These are phyloP conservation scores for Zoysia japonica DNA, from an alignment of 176 grass and related monocot genomes.

Conservation along the genomic window DNA sequence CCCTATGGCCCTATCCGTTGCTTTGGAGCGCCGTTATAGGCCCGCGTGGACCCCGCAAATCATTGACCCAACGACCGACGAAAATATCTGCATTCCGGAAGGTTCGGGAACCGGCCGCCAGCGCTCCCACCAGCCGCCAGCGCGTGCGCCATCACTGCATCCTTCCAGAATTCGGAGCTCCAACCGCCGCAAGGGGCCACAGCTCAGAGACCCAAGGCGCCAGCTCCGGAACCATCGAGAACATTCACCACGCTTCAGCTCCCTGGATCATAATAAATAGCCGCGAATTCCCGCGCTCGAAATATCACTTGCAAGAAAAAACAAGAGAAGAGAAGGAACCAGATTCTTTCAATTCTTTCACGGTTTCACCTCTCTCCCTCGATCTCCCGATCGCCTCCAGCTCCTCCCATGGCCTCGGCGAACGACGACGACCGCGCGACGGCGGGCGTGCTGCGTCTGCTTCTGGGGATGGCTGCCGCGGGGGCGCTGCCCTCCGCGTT, in stretches of 20 bases:
- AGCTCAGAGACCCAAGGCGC: slow-evolving; percentile 27
- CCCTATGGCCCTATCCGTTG: background rate
- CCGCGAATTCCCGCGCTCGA: background rate
- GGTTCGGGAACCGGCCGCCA: slow-evolving; percentile 29
- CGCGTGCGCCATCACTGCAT: background rate
- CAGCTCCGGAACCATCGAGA: slow-evolving; percentile 44
- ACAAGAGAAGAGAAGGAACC: background rate
- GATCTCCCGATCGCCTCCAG: background rate
- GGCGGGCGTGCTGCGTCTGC: slow-evolving; percentile 41
- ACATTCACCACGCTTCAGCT: background rate
- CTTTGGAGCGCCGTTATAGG: background rate
- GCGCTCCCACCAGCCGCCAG: background rate
- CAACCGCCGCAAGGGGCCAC: slow-evolving; percentile 26
- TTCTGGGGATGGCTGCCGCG: slow-evolving; percentile 14
- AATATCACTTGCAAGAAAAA: slow-evolving; percentile 13
- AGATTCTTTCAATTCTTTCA: slow-evolving; percentile 24
- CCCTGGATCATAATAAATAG: slow-evolving; percentile 4
- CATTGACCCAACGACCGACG: background rate
- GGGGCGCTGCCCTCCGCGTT: background rate
- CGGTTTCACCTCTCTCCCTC: background rate
- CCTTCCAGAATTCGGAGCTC: background rate
- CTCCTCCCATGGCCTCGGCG: slow-evolving; percentile 43
- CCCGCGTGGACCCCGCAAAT: background rate
- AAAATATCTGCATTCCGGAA: slow-evolving; percentile 37
- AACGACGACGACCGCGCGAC: slow-evolving; percentile 30